Evolutionary conservation across 1,139 yeast species (phyloP).

Genomic region (Suhomyces bolitotheri): DNA sequence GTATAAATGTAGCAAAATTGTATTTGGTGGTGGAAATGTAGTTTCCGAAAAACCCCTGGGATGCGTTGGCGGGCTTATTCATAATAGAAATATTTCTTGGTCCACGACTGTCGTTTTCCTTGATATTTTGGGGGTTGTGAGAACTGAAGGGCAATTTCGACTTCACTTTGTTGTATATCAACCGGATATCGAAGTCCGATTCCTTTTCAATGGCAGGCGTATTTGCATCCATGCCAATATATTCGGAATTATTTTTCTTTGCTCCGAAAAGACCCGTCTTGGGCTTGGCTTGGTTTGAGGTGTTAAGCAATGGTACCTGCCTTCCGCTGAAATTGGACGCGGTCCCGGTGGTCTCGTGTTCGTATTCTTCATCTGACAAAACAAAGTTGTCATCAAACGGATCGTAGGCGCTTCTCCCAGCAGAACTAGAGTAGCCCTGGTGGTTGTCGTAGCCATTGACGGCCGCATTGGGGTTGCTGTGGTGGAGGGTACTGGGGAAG

Average conservation of each 20-base stretch:
- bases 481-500: background rate
- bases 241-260: constrained; percentile 13
- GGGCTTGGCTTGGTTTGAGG: constrained; percentile 19
- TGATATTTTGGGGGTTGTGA: constrained; percentile 10
- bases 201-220: constrained; percentile 13
- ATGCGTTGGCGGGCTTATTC: constrained; percentile 54
- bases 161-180: constrained; percentile 48
- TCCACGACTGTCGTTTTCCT: constrained; percentile 16
- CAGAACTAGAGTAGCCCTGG: constrained; percentile 3
- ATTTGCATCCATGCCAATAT: constrained; percentile 17
- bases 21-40: constrained; percentile 97
- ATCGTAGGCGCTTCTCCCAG: constrained; percentile 15
- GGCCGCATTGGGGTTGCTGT: background rate
- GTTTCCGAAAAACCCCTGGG: constrained; percentile 69
- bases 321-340: constrained; percentile 12
- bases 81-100: constrained; percentile 77
- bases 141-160: constrained; percentile 32
- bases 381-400: constrained; percentile 42
- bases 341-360: constrained; percentile 12
- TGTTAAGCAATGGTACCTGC: constrained; percentile 29
- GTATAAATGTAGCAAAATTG: constrained; percentile 88
- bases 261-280: constrained; percentile 19
- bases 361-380: constrained; percentile 38
- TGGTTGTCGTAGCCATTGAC: constrained; percentile 8
- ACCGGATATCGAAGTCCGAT: constrained; percentile 58